Conservation (phyloP, 1,284 basidiomycete species). For the Mycena sp. region DNA sequence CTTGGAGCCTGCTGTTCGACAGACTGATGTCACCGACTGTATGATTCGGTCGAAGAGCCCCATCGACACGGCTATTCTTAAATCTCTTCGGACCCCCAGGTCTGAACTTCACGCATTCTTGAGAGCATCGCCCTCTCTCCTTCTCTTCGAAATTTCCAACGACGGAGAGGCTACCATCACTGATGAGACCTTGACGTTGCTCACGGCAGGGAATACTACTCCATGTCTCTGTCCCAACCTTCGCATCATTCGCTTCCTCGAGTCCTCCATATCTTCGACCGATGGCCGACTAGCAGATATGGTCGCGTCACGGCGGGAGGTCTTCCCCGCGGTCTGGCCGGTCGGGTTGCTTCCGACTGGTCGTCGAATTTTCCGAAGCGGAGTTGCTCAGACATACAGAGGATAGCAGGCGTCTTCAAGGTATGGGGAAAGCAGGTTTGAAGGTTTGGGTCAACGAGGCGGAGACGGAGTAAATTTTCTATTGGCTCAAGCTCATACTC, state of each 20-base stretch:
- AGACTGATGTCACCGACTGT: conserved; percentile 1
- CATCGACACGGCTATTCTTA: conserved; percentile 1
- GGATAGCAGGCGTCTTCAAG: conserved; percentile 10
- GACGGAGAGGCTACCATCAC: conserved; percentile 10
- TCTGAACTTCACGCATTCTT: conserved; percentile 15
- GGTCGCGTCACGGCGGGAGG: conserved; percentile 12
- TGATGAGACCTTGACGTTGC: conserved; percentile 4
- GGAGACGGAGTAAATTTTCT: neutral
- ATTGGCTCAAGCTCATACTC: too few species aligned
- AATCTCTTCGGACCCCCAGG: conserved; percentile 12
- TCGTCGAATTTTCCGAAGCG: conserved; percentile 9
- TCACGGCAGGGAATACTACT: neutral
- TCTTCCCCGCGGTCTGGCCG: neutral
- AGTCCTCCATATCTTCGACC: conserved; percentile 9
- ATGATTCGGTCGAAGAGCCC: conserved; percentile 1
- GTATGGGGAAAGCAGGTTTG: neutral
- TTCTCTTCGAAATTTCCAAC: conserved; percentile 16
- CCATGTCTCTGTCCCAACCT: conserved; percentile 17
- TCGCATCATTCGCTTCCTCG: conserved; percentile 21
- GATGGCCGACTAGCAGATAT: conserved; percentile 22
- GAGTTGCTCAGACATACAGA: conserved; percentile 8
- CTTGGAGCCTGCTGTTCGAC: neutral
- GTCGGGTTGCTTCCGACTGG: neutral
- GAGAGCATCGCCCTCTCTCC: conserved; percentile 10
- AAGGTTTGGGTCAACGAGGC: conserved; percentile 17